These are phyloP conservation scores for Neonectria sp. DNA, from an alignment of 2,329 filamentous ascomycete species.

Conservation along the genomic window DNA sequence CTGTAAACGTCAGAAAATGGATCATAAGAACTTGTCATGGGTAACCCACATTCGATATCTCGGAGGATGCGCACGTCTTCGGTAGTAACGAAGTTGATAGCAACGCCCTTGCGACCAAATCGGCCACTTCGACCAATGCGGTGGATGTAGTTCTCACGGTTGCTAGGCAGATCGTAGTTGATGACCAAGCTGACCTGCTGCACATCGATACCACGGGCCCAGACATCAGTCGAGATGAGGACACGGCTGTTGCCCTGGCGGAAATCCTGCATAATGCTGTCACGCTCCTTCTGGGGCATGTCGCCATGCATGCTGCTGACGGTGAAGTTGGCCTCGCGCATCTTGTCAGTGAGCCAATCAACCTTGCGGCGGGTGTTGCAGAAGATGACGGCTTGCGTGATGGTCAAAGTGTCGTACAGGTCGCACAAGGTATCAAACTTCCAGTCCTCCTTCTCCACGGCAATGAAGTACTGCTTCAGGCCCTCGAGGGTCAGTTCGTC, in stretches of 20 bases:
- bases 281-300: slow-evolving; percentile 98
- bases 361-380: slow-evolving; percentile 99
- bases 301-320: slow-evolving; percentile 99
- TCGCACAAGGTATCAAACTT: slow-evolving; percentile 99
- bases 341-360: slow-evolving; percentile 99
- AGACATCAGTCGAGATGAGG: slow-evolving; percentile 96
- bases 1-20: slow-evolving; percentile 61
- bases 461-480: slow-evolving; percentile 99
- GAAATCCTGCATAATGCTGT: slow-evolving; percentile 99
- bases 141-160: slow-evolving; percentile 99
- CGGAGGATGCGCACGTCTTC: slow-evolving; percentile 97
- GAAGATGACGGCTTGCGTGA: slow-evolving; percentile 99
- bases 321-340: slow-evolving; percentile 98
- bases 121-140: slow-evolving; percentile 95
- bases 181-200: slow-evolving; percentile 98
- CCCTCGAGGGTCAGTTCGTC: slow-evolving; percentile 98
- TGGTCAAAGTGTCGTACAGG: slow-evolving; percentile 98
- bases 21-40: background rate
- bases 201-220: slow-evolving; percentile 98
- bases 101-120: slow-evolving; percentile 98
- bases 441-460: slow-evolving; percentile 99
- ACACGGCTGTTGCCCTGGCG: slow-evolving; percentile 96
- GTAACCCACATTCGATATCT: slow-evolving; percentile 88
- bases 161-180: slow-evolving; percentile 98
- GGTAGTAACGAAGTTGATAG: slow-evolving; percentile 99